Evolutionary conservation across 1,284 basidiomycete species (phyloP), one percentile per base, ranked within the genome.

Genomic region (Papiliotrema nemorosa): DNA sequence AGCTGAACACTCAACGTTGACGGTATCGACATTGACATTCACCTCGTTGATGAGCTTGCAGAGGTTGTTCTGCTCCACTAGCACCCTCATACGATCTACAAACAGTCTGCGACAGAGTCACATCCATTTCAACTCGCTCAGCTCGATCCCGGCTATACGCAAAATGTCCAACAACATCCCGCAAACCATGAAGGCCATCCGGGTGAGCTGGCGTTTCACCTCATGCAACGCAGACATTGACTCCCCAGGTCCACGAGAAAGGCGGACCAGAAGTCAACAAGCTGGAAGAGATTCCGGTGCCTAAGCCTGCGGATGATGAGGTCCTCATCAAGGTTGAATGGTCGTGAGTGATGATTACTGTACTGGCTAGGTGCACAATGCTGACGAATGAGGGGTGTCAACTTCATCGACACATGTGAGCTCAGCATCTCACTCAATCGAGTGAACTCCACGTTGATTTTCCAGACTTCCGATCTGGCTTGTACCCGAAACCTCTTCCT

Each of bases 301-400:
- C 89, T 1, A 75, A 78, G 59, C 80, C 82, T 9, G 76, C 79
- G 16, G 78, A 83, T 0, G 79, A 78, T 16, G 81, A 93, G 62
- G 78, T 96, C 35, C 77, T 96, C 44, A 79, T 97, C 67, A 90
- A 91, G 79, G 86, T 87, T 57, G 66, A 75, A 43, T 73, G 62
- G 51, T 60, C 67, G 64, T 62, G 44, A 55, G 57, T 54, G 18
- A 18, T 1, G 2, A 6, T 33, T 27, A 14, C 27, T 35, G 14
- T 21, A 38, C 18, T 13, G 18, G 21, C 29, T 5, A 36, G 13
- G n/a, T n/a, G n/a, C n/a, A n/a, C n/a, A n/a, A n/a, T 22, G 38
- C 51, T 55, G n/a, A n/a, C 47, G 47, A 40, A 37, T 22, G n/a
- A 63, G 59, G 4, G 90, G 90, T n/a, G 80, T 91, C 57, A 92